Base-by-base conservation (phyloP, 257 asterid genomes). In the Leonotis leonurus region DNA sequence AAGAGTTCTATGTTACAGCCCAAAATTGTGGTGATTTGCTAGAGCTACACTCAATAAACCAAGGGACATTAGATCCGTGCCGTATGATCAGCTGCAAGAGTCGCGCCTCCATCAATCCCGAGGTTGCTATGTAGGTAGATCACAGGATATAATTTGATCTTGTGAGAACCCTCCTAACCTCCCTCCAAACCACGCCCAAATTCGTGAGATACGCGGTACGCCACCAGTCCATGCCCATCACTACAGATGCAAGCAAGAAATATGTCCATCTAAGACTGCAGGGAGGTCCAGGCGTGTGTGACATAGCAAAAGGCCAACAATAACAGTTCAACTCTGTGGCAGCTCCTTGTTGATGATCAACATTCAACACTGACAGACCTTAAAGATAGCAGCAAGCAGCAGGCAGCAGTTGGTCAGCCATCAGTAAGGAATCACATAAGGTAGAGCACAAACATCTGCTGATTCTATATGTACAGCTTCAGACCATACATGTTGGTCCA, bases 371-470 rank as follows among this genome's bases (percentile, higher is more conserved):
- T 8, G 11, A n/a, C n/a, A n/a, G n/a, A n/a, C n/a, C n/a, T n/a
- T n/a, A n/a, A n/a, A n/a, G n/a, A n/a, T n/a, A n/a, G n/a, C n/a
- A n/a, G n/a, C n/a, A n/a, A n/a, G n/a, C n/a, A n/a, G n/a, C 25
- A 14, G 14, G 2, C 3, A 25, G 60, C 39, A 20, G 25, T 32
- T 30, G 33, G 46, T 37, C 43, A 57, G 35, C 40, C 30, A 73
- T 87, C 88, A 88, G 78, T 76, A 83, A 63, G 96, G 96, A 65
- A 88, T 65, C 54, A 88, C 96, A 61, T 83, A 88, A 56, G 96
- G 96, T 67, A 85, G 68, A 44, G 92, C 96, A 62, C 48, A 71
- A 37, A 85, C 39, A 70, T 81, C 95, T 46, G 82, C 84, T 35
- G 95, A 52, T 58, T 80, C 88, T 29, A 88, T 65, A 33, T 74